phyloP scores from a whole-genome alignment of 129 eudicot genomes.

The Daucus carota region DNA sequence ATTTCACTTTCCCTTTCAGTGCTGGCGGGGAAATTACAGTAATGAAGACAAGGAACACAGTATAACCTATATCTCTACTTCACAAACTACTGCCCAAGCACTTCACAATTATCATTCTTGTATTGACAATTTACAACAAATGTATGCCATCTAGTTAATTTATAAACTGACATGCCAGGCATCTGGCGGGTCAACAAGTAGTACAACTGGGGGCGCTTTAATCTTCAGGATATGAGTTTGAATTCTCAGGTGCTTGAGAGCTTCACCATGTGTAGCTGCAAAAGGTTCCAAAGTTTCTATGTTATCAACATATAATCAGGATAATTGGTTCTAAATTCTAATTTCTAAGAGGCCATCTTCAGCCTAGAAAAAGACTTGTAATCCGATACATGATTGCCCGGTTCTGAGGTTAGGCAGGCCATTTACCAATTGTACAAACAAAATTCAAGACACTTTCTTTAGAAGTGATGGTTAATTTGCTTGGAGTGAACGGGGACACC shows the following conservation, averaged over 20 bases:
- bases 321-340: background rate
- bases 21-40: background rate
- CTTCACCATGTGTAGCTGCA: background rate
- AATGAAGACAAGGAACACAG: background rate
- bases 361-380: background rate
- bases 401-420: background rate
- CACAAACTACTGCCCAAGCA: background rate
- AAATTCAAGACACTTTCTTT: background rate
- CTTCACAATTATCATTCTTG: background rate
- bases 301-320: background rate
- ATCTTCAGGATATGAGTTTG: background rate
- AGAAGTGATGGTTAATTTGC: background rate
- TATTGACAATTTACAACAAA: background rate
- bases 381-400: background rate
- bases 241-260: background rate
- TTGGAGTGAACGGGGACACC: background rate
- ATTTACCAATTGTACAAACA: background rate
- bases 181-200: background rate
- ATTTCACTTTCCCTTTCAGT: background rate
- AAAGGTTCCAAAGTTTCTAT: background rate
- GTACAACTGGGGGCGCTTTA: background rate
- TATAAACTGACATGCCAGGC: background rate
- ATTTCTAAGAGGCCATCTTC: background rate
- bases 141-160: background rate
- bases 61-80: background rate